Evolutionary conservation across 2,329 filamentous ascomycete species (phyloP), one percentile per base, ranked within the genome.

Genomic region (Botryosphaeria dothidea): DNA sequence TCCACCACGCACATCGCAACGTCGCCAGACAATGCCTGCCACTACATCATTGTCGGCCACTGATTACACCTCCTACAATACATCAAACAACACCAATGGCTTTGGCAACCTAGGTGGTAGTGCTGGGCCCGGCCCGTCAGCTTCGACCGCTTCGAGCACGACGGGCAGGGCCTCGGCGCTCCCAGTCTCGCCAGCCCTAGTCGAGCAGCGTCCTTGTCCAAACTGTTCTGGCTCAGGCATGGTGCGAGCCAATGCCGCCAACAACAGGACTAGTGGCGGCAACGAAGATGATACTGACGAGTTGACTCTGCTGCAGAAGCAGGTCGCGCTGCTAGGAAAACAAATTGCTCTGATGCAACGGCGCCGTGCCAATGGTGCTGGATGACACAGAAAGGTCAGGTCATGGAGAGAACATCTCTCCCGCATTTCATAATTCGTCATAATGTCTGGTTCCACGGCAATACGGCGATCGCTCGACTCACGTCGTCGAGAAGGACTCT

Each of bases 321-420:
- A 67, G 31, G 58, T 67, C 13, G 31, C 25, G 48, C 43, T 67
- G 27, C 56, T 67, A 29, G 52, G 54, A n/a, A 67, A 66, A 34
- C 66, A 67, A 36, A 56, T 67, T n/a, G 21, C 45, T 25, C 52
- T 66, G 38, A 67, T 67, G 66, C 63, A 65, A 49, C 45, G 64
- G 29, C 48, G 58, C 19, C 62, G 62, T 31, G 52, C 52, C n/a
- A 60, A 51, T 27, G 62, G 62, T 11, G 54, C 62, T 43, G 62
- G 62, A 29, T 65, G 62, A 62, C 41, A 49, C 31, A 62, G 23
- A 43, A 15, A 43, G 36, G 25, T 27, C 23, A 36, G 19, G 38
- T 45, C 54, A 23, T 17, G 38, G 36, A 58, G 54, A 21, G 54
- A 43, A n/a, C 38, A 8, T 13, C 54, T n/a, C 7, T 23, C 23